A percentile compares a stretch with the other conserved stretches of the same genome.
Evolutionary conservation across 2,329 filamentous ascomycete species (phyloP).

Genomic region (Epichloe sp.): DNA sequence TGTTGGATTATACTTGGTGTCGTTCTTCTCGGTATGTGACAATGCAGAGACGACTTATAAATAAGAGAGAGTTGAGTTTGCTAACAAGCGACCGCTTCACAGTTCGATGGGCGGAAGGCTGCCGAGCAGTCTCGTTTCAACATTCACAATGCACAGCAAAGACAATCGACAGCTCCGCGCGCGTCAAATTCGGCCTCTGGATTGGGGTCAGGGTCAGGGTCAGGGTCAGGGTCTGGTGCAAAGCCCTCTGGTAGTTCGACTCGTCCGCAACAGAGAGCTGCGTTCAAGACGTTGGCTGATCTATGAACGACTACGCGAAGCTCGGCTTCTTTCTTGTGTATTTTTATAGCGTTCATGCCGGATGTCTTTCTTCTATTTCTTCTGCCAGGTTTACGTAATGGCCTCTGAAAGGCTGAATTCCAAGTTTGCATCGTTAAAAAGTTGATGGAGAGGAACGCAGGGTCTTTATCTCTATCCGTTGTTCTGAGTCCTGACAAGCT

Average conservation of each 20-base stretch:
- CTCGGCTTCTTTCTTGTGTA: not conserved
- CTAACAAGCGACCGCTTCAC: slow-evolving; percentile 12
- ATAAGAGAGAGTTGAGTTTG: not conserved
- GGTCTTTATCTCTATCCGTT: too few relatives aligned
- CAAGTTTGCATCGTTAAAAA: not conserved
- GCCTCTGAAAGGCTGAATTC: not conserved
- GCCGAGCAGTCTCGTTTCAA: slow-evolving; percentile 49
- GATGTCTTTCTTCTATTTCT: not conserved
- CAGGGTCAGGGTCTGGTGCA: not conserved
- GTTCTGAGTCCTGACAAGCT: too few relatives aligned
- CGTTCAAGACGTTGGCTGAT: slow-evolving; percentile 42
- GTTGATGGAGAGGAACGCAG: too few relatives aligned
- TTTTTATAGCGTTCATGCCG: not conserved
- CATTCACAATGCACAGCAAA: slow-evolving; percentile 23
- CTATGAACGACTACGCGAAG: slow-evolving; percentile 15
- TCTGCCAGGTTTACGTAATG: not conserved
- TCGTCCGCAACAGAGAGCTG: slow-evolving; percentile 17
- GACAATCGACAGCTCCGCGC: slow-evolving; percentile 1
- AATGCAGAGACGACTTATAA: slow-evolving; percentile 1
- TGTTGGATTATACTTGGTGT: slow-evolving; percentile 47
- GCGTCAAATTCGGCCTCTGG: not conserved
- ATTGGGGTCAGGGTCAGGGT: not conserved
- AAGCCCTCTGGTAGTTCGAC: slow-evolving; percentile 13
- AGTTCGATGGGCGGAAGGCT: slow-evolving; percentile 50
- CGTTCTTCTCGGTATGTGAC: slow-evolving; percentile 43